Percentiles rank a stretch among this genome's conserved stretches.
These are phyloP conservation scores for Magnaporthiopsis poae DNA, from an alignment of 2,329 filamentous ascomycete genomes.

Conservation along the genomic window DNA sequence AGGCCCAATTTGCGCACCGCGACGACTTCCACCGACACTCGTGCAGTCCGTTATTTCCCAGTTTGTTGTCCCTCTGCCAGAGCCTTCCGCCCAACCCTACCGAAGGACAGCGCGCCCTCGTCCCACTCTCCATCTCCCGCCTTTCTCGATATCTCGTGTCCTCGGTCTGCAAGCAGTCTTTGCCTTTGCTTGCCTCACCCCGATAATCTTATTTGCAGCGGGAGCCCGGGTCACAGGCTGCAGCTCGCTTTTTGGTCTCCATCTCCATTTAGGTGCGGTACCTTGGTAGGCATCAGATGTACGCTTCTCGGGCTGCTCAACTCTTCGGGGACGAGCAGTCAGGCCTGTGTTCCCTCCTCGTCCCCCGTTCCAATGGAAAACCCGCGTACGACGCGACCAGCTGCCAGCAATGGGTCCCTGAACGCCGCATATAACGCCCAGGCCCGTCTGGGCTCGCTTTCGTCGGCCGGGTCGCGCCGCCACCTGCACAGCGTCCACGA, in stretches of 20 bases:
- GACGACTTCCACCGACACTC: background rate
- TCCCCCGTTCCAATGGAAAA: constrained; percentile 13
- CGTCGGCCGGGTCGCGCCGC: constrained; percentile 9
- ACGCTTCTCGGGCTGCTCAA: background rate
- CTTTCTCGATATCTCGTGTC: background rate
- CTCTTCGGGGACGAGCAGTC: background rate
- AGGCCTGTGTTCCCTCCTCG: background rate
- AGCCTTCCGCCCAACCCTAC: background rate
- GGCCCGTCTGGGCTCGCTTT: constrained; percentile 13
- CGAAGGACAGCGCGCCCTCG: background rate
- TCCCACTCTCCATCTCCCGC: constrained; percentile 5
- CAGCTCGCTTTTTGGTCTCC: background rate
- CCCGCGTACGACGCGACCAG: constrained; percentile 20
- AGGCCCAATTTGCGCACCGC: background rate
- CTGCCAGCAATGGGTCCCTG: constrained; percentile 31
- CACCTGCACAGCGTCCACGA: constrained; percentile 34
- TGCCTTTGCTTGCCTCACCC: constrained; percentile 13
- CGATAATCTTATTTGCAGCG: constrained; percentile 8
- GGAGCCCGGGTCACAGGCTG: background rate
- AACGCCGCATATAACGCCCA: constrained; percentile 23
- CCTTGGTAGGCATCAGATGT: background rate
- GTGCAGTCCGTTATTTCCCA: background rate
- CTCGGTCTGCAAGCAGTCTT: background rate
- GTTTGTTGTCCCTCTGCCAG: background rate
- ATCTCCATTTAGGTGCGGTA: background rate